Base-by-base conservation (phyloP, 2,329 filamentous ascomycete species). In the Ilyonectria mors-panacis region DNA sequence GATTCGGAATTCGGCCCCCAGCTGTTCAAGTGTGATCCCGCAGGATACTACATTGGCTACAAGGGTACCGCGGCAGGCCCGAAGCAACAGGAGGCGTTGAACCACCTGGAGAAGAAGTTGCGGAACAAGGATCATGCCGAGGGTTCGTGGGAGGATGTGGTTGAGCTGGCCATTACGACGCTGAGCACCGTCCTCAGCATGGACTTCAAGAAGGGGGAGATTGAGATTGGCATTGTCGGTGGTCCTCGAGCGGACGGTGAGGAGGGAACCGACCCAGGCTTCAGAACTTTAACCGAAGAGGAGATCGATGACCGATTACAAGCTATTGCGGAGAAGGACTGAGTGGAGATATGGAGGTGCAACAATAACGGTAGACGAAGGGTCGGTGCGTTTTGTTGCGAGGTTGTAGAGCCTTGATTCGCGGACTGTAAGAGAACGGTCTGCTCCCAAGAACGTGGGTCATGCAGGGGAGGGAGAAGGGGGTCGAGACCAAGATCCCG, bases 121-220 rank as follows among this genome's bases (percentile, higher is more conserved):
- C 97, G 98, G 87, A 98, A 97, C 91, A 98, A 98, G 91, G 95
- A 98, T 78, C 87, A 89, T 77, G 96, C 95, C 39, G 93, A 96
- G 65, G 96, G 96, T 68, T 91, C 86, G 79, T 99, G 96, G 96
- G 94, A 97, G 83, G 96, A 99, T 68, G 96, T 99, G 55, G 95
- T 99, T 56, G 96, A 99, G 87, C 88, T 98, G 77, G 96, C 94
- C 66, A 99, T 99, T 81, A 93, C 94, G 50, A 95, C 96, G 7
- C 85, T 99, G 81, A 97, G 95, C 89, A 97, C 93, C 39, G 95
- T 99, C 67, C 88, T 99, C 72, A 98, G 95, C 83, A 97, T 98
- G 82, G 96, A 99, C 82, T 99, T 99, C 88, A 99, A 99, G 90
- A 98, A 98, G 88, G 93, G 93, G 76, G 96, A 99, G 87, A 92